phyloP scores from a whole-genome alignment of 768 basidiomycete genomes.

The Boletellus sp. region DNA sequence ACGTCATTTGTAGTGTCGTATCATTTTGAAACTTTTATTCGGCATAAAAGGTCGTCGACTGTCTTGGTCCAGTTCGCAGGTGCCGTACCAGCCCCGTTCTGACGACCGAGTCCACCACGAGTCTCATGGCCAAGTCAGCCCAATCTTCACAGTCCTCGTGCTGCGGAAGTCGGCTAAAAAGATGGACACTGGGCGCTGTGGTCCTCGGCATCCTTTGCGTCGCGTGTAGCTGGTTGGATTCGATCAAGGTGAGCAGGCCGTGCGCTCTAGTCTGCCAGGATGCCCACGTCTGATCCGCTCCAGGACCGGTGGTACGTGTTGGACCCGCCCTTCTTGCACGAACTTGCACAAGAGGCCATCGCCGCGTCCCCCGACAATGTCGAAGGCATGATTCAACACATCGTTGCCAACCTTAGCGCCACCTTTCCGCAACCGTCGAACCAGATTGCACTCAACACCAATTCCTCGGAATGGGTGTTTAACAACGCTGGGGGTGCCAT shows the following conservation, averaged over 20 bases:
- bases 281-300: background rate
- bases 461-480: slow-evolving; percentile 85
- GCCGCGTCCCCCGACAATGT: slow-evolving; percentile 61
- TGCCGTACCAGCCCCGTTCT: background rate
- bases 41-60: background rate
- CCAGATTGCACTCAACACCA: slow-evolving; percentile 46
- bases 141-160: background rate
- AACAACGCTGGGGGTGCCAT: slow-evolving; percentile 98
- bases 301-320: slow-evolving; percentile 89
- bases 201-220: slow-evolving; percentile 29
- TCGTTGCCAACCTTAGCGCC: slow-evolving; percentile 72
- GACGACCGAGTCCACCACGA: background rate
- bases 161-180: slow-evolving; percentile 16
- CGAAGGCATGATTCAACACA: slow-evolving; percentile 72
- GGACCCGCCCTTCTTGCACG: slow-evolving; percentile 66
- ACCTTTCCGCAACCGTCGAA: slow-evolving; percentile 62
- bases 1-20: background rate
- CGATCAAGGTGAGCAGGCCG: slow-evolving; percentile 51
- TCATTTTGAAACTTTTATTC: background rate
- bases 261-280: background rate
- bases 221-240: slow-evolving; percentile 51
- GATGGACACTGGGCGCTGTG: slow-evolving; percentile 32
- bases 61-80: background rate
- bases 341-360: slow-evolving; percentile 73
- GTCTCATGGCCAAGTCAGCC: slow-evolving; percentile 20